phyloP scores from a whole-genome alignment of 176 grass and related monocot genomes.

The Eragrostis nindensis region DNA sequence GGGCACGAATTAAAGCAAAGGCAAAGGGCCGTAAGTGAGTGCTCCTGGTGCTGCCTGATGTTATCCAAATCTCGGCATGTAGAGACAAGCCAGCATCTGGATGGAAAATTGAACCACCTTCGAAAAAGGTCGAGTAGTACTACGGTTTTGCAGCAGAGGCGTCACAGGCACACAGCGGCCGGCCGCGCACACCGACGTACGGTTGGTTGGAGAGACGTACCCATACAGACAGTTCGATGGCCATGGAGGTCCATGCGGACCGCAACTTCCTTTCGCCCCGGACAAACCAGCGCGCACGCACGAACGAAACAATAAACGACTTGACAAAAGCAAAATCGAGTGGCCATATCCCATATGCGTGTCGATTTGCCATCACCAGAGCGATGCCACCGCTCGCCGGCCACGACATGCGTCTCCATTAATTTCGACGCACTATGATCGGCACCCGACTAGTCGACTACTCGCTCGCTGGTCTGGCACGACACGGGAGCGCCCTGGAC shows the following conservation, averaged over 20 bases:
- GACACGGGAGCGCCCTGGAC: background rate
- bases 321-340: too few relatives aligned
- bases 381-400: too few relatives aligned
- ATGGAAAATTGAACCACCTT: too few relatives aligned
- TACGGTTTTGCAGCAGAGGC: conserved; percentile 18
- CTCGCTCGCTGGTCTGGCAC: background rate
- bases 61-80: background rate
- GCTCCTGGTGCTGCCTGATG: too few relatives aligned
- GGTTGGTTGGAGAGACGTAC: conserved; percentile 27
- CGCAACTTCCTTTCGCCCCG: conserved; percentile 26
- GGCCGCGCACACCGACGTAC: background rate
- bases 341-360: too few relatives aligned
- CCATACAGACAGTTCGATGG: background rate
- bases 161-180: background rate
- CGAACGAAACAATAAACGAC: too few relatives aligned
- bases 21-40: too few relatives aligned
- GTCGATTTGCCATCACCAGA: too few relatives aligned
- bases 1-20: too few relatives aligned
- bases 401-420: background rate
- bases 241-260: conserved; percentile 32
- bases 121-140: background rate
- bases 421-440: background rate
- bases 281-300: too few relatives aligned
- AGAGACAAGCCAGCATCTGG: background rate
- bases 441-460: too few relatives aligned